These are phyloP conservation scores for Rubia tinctorum DNA, from an alignment of 305 asterid genomes.

Conservation along the genomic window DNA sequence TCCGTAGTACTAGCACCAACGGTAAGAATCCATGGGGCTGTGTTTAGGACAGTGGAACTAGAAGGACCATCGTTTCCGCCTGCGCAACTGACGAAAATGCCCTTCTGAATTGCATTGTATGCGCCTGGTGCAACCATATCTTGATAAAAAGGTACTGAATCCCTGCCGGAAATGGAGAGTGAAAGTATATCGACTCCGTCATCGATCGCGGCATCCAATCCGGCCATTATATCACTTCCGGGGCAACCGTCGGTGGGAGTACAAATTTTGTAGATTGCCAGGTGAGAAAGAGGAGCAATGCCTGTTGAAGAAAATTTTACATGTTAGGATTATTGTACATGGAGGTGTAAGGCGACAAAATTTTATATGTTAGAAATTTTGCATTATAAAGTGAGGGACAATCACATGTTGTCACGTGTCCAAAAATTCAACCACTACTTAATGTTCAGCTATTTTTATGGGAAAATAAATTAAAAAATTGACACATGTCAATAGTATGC, in stretches of 20 bases:
- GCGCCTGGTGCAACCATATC: conserved; percentile 34
- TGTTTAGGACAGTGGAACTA: conserved; percentile 23
- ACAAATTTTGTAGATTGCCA: conserved; percentile 49
- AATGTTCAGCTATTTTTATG: too few relatives aligned
- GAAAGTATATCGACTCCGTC: conserved; percentile 44
- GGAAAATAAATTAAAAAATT: too few relatives aligned
- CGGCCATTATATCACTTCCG: conserved; percentile 31
- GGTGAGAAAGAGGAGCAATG: conserved; percentile 52
- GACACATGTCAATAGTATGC: too few relatives aligned
- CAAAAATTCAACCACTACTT: too few relatives aligned
- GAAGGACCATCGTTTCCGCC: conserved; percentile 32
- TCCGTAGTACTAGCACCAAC: conserved; percentile 46
- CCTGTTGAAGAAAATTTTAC: too few relatives aligned
- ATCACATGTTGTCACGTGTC: too few relatives aligned
- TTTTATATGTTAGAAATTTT: too few relatives aligned
- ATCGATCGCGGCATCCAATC: conserved; percentile 37
- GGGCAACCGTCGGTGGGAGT: conserved; percentile 9
- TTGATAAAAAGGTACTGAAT: conserved; percentile 16
- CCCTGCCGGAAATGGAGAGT: conserved; percentile 29
- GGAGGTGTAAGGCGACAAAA: too few relatives aligned
- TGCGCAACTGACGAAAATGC: conserved; percentile 36
- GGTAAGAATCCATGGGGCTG: conserved; percentile 40
- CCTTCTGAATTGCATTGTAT: conserved; percentile 31
- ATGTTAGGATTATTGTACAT: too few relatives aligned
- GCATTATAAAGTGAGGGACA: too few relatives aligned